Evolutionary conservation across 2,329 filamentous ascomycete species (phyloP).

Genomic region (Fusarium mexicanum): DNA sequence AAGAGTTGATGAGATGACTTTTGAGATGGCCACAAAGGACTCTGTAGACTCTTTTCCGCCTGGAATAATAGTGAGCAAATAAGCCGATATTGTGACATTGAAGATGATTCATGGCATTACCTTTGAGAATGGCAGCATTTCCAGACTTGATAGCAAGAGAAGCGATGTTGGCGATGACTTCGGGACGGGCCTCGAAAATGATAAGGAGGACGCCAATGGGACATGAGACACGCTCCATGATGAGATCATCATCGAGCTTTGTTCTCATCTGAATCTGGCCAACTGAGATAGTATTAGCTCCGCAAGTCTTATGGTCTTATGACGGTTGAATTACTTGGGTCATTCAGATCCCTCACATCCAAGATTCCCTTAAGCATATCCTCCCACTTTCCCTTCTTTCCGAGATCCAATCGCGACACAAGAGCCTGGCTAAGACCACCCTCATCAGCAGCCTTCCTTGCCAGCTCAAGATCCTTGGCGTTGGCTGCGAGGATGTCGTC

Average conservation of each 20-base stretch:
- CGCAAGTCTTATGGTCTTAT: not conserved
- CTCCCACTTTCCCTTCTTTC: slow-evolving; percentile 90
- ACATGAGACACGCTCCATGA: slow-evolving; percentile 87
- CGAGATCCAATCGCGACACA: slow-evolving; percentile 87
- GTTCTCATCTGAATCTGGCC: slow-evolving; percentile 87
- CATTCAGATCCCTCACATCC: slow-evolving; percentile 83
- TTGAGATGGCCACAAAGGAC: slow-evolving; percentile 92
- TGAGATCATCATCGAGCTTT: slow-evolving; percentile 84
- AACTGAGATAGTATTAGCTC: slow-evolving; percentile 59
- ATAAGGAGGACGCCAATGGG: slow-evolving; percentile 98
- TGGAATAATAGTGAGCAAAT: slow-evolving; percentile 42
- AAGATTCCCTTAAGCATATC: slow-evolving; percentile 97
- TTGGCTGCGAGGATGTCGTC: slow-evolving; percentile 88
- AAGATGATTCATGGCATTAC: slow-evolving; percentile 55
- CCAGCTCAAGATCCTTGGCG: slow-evolving; percentile 79
- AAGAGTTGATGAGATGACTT: slow-evolving; percentile 82
- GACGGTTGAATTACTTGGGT: slow-evolving; percentile 71
- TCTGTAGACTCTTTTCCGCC: slow-evolving; percentile 94
- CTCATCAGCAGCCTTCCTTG: slow-evolving; percentile 75
- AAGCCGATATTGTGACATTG: no score
- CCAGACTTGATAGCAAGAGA: slow-evolving; percentile 96
- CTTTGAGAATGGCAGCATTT: slow-evolving; percentile 96
- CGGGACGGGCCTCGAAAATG: slow-evolving; percentile 96
- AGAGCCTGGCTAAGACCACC: slow-evolving; percentile 84
- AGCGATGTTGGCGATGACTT: slow-evolving; percentile 98